Evolutionary conservation across 2,329 filamentous ascomycete species (phyloP), one percentile per base, ranked within the genome.

Genomic region (Aspergillus latus): DNA sequence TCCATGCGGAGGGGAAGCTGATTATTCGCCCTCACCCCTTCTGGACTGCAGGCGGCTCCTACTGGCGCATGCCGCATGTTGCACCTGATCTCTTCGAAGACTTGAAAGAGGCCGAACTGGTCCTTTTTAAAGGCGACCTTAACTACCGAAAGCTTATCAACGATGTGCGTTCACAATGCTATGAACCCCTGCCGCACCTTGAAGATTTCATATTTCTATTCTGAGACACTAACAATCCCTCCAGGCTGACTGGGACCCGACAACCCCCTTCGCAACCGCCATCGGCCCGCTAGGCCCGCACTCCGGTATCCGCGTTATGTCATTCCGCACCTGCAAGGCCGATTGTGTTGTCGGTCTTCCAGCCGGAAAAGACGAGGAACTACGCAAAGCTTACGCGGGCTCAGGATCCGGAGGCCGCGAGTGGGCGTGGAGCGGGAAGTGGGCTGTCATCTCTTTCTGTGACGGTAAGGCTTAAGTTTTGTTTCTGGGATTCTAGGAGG

Each of bases 391-490:
- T 52, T 85, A 89, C 51, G 85, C 89, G 1, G 89, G 88, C 3
- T 89, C 87, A 13, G 86, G 91, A 59, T 83, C 62, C 73, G 88
- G 72, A 55, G 82, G 85, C 28, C 82, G 94, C 55, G 89, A 90
- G 72, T 97, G 93, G 93, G 92, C 91, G 0, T 97, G 92, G 92
- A 89, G 85, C 68, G 93, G 93, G 42, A 97, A 97, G 75, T 97
- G 90, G 89, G 93, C 93, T 5, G 91, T 97, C n/a, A 87, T 96
- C 4, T 92, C 90, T 30, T 91, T 92, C 67, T 91, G 83, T 45
- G 82, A 88, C 64, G 89, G 89, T 0, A 89, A 89, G 71, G 65
- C 59, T 40, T 60, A 39, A 57, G 39, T 7, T 32, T 49, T 9
- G 10, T 13, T 11, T 4, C 13, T 16, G n/a, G 21, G 29, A 47